Evolutionary conservation across 495 filamentous ascomycete species (phyloP), one percentile per base, ranked within the genome.

Genomic region (Penicillium cinerascens): DNA sequence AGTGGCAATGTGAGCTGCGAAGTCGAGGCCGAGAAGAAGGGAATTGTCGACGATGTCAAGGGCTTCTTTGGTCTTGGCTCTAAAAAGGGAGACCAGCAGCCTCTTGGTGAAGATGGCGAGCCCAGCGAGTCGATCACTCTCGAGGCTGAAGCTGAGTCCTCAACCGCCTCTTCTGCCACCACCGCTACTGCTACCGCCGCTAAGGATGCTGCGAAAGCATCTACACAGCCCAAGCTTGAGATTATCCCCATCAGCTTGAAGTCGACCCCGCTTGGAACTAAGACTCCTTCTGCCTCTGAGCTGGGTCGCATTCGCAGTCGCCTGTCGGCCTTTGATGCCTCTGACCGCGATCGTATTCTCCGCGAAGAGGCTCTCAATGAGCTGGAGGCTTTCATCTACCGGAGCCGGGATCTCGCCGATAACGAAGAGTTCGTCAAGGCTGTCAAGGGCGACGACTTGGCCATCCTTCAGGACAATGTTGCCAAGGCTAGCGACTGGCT

Each of bases 311-410:
- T 91, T 67, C 85, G 85, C 61, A 76, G 82, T 48, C 84, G 89
- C 21, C 77, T 97, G 43, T 72, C 81, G 59, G 85, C 88, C 2
- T 95, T 97, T 52, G 91, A 91, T 57, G 75, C 80, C 20, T 97
- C 89, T 1, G 93, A 99, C 70, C 74, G 76, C 41, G 79, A 86
- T 5, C 88, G 91, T 25, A 69, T 83, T 38, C 73, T 83, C 40
- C 86, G 92, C 27, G 92, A 96, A 66, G 93, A 96, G 68, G 81
- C 88, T 9, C 73, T 96, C 23, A 99, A 99, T 73, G 85, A 87
- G 59, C 82, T 99, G 22, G 93, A 99, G 67, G 83, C 80, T n/a
- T 96, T 88, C 67, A 95, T 91, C 39, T 99, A 99, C 78, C 85
- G 82, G 53, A 82, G 86, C 37, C 85, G 91, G 5, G 95, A 97